Percentiles rank a stretch among this genome's conserved stretches.
phyloP scores from a whole-genome alignment of 1,284 basidiomycete species.

The Psilocybe mexicana region DNA sequence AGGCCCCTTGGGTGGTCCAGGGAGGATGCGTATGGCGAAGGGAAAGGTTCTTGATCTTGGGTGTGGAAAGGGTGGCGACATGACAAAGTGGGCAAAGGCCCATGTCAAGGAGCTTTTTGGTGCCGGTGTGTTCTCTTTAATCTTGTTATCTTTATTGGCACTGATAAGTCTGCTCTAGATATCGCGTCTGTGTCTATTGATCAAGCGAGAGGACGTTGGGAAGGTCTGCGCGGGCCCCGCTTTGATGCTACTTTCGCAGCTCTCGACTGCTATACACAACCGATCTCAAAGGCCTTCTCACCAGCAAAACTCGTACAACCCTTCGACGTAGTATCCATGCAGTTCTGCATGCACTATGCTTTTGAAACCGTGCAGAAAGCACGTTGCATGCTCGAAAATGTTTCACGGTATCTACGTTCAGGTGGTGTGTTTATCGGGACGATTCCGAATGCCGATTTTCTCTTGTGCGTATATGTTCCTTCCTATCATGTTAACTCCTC shows the following conservation, averaged over 20 bases:
- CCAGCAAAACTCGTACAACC: slow-evolving; percentile 54
- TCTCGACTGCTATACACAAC: slow-evolving; percentile 85
- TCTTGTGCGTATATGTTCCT: slow-evolving; percentile 59
- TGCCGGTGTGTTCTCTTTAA: slow-evolving; percentile 59
- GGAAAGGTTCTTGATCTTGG: slow-evolving; percentile 94
- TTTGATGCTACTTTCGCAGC: slow-evolving; percentile 85
- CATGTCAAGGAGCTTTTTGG: slow-evolving; percentile 79
- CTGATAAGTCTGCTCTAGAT: slow-evolving; percentile 51
- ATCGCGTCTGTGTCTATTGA: slow-evolving; percentile 89
- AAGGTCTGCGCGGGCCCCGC: slow-evolving; percentile 47
- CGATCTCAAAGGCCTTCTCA: slow-evolving; percentile 73
- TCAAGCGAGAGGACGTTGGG: slow-evolving; percentile 80
- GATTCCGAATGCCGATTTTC: slow-evolving; percentile 82
- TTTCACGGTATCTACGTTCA: slow-evolving; percentile 73
- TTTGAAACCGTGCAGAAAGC: slow-evolving; percentile 89
- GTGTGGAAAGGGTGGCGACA: slow-evolving; percentile 97
- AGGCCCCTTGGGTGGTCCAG: slow-evolving; percentile 25
- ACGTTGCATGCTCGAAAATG: slow-evolving; percentile 92
- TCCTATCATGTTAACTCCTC: background rate
- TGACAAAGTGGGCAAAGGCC: slow-evolving; percentile 96
- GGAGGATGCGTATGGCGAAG: slow-evolving; percentile 35
- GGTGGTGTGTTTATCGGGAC: slow-evolving; percentile 95
- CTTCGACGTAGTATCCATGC: slow-evolving; percentile 96
- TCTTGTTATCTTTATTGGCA: slow-evolving; percentile 9
- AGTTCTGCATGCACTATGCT: slow-evolving; percentile 99